Conservation (phyloP, 2,329 filamentous ascomycete species). For the Blumeria graminis region DNA sequence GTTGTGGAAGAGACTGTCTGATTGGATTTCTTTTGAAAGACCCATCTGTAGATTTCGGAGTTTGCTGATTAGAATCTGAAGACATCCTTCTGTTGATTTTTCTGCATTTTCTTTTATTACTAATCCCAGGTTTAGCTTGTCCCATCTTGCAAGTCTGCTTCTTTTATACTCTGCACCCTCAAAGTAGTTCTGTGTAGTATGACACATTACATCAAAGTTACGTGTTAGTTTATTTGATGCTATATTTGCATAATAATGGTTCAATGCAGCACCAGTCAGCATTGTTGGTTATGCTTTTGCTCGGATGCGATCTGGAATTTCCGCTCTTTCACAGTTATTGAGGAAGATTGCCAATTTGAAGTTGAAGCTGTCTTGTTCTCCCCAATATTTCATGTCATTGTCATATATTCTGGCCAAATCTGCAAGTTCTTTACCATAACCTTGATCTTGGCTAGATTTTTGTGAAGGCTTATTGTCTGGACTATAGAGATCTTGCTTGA, state of each 20-base stretch:
- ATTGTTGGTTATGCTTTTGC: background rate
- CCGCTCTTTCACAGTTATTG: background rate
- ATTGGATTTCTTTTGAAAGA: too few relatives aligned
- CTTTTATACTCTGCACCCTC: background rate
- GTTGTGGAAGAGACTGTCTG: too few relatives aligned
- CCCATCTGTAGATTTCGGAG: background rate
- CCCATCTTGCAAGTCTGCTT: background rate
- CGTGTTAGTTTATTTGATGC: background rate
- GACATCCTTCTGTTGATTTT: background rate
- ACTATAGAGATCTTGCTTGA: background rate
- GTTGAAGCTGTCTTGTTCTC: background rate
- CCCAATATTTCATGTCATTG: background rate
- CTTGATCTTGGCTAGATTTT: background rate
- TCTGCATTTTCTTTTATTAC: background rate
- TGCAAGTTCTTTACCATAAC: background rate
- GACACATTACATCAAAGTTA: background rate
- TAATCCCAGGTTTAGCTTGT: background rate
- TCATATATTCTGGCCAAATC: background rate
- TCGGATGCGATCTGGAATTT: background rate
- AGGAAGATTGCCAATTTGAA: background rate
- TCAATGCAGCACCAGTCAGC: background rate
- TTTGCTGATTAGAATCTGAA: background rate
- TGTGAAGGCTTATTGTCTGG: slow-evolving; percentile 1
- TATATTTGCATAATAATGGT: background rate
- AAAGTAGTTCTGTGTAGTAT: background rate